Evolutionary conservation across 495 filamentous ascomycete species (phyloP), one percentile per base, ranked within the genome.

Genomic region (Penicillium herquei): DNA sequence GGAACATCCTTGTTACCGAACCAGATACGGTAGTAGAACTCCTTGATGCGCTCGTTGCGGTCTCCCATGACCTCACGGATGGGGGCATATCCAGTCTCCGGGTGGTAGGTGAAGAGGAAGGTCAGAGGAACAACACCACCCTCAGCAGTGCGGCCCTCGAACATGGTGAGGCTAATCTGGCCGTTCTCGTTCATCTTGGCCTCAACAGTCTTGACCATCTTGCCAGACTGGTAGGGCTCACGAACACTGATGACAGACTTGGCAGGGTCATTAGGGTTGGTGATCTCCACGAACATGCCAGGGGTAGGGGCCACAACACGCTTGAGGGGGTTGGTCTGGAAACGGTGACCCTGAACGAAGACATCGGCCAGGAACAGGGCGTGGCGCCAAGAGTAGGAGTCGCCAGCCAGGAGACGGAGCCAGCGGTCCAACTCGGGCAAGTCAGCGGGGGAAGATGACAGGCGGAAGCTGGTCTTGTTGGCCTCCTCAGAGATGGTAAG

Each of bases 351-450:
- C 73, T 99, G 94, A 17, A 98, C 89, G 52, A 96, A 88, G 41
- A 96, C 87, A 57, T 97, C 91, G 13, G 92, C 87, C n/a, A 87
- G 87, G 72, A 99, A 95, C n/a, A 99, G 81, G n/a, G 94, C 95
- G 68, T 94, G 90, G 52, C 91, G 82, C 94, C 94, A 99, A 33
- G 90, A 96, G 64, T 88, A 88, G 35, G 74, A 78, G 13, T 82
- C 78, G 12, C 95, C 95, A n/a, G 93, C 93, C 46, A 99, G 82
- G 21, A 97, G 85, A 31, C 88, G 77, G 59, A 96, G 74, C 94
- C 95, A 99, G 14, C 83, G 80, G 43, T 94, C 86, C 1, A 86
- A 63, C 17, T 87, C 81, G n/a, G 94, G 94, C 37, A 97, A 74
- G 53, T 82, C 75, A 9, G 82, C 82, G 34, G 82, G 80, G 12